A percentile compares a stretch with the other conserved stretches of the same genome.
phyloP scores from a whole-genome alignment of 176 grass and related monocot genomes.

The Zizania latifolia region DNA sequence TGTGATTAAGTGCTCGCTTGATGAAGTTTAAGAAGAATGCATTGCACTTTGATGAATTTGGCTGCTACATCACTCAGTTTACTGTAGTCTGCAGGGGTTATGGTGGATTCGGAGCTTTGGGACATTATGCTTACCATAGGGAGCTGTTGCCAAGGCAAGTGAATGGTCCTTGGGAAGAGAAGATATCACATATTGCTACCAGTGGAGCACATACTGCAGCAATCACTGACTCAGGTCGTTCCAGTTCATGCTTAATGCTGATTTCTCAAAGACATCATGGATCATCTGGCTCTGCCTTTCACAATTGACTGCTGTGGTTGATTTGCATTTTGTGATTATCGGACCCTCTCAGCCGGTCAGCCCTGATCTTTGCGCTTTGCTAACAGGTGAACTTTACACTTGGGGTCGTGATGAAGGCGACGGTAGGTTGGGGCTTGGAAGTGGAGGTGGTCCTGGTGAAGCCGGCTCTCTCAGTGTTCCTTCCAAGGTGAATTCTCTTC shows the following conservation, averaged over 20 bases:
- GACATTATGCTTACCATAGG: conserved; percentile 83
- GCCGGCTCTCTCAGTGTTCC: conserved; percentile 77
- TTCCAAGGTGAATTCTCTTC: conserved; percentile 67
- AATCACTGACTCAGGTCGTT: conserved; percentile 54
- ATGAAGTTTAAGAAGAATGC: background rate
- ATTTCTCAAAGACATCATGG: background rate
- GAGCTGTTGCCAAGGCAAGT: conserved; percentile 73
- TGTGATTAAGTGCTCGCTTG: background rate
- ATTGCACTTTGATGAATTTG: conserved; percentile 30
- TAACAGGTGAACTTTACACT: conserved; percentile 79
- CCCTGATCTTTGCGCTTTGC: background rate
- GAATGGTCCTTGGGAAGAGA: conserved; percentile 65
- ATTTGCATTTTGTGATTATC: background rate
- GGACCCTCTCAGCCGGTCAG: background rate
- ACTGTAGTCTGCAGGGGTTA: conserved; percentile 96
- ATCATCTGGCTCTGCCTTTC: background rate
- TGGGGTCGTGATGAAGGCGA: conserved; percentile 96
- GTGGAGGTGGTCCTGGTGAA: conserved; percentile 93
- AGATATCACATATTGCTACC: conserved; percentile 75
- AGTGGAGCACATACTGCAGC: conserved; percentile 88
- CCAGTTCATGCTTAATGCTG: background rate
- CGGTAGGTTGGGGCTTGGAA: conserved; percentile 79
- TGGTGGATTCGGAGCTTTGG: conserved; percentile 97
- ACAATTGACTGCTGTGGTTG: background rate
- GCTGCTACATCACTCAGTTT: conserved; percentile 63